These are phyloP conservation scores for Pyrenochaeta sp. DNA, from an alignment of 2,329 filamentous ascomycete species.

Conservation along the genomic window DNA sequence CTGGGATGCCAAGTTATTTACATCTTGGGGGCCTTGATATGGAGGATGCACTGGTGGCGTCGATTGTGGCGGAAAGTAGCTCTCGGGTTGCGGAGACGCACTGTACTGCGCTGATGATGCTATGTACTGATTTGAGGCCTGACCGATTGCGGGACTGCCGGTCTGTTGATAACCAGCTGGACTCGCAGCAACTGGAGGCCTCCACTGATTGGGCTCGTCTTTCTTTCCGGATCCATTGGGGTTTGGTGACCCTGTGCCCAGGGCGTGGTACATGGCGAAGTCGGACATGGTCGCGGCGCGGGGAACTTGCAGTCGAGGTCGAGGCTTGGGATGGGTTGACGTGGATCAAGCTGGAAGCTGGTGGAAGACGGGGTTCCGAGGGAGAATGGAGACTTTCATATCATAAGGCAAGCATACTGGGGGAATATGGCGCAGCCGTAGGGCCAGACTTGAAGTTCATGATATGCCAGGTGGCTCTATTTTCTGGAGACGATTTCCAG, in stretches of 20 bases:
- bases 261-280: conserved; percentile 48
- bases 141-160: conserved; percentile 41
- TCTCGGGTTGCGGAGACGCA: conserved; percentile 43
- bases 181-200: conserved; percentile 54
- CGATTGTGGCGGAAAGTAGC: conserved; percentile 54
- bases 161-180: conserved; percentile 56
- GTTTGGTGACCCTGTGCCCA: conserved; percentile 40
- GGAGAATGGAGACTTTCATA: conserved; percentile 25
- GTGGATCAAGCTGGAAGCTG: conserved; percentile 24
- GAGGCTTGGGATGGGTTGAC: conserved; percentile 13
- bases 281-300: conserved; percentile 48
- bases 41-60: conserved; percentile 25
- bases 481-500: conserved; percentile 33
- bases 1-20: conserved; percentile 40
- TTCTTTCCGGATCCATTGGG: conserved; percentile 37
- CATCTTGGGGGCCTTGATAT: conserved; percentile 42
- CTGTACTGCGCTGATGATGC: conserved; percentile 37
- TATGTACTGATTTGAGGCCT: conserved; percentile 42
- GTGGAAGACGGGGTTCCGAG: conserved; percentile 15
- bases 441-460: conserved; percentile 31
- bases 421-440: conserved; percentile 14
- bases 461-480: conserved; percentile 36
- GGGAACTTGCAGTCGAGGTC: conserved; percentile 24
- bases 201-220: conserved; percentile 45
- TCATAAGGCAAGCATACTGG: conserved; percentile 26